Percentiles rank a stretch among this genome's conserved stretches.
These are phyloP conservation scores for Wickerhamiella sergipiensis DNA, from an alignment of 805 yeast species.

Conservation along the genomic window DNA sequence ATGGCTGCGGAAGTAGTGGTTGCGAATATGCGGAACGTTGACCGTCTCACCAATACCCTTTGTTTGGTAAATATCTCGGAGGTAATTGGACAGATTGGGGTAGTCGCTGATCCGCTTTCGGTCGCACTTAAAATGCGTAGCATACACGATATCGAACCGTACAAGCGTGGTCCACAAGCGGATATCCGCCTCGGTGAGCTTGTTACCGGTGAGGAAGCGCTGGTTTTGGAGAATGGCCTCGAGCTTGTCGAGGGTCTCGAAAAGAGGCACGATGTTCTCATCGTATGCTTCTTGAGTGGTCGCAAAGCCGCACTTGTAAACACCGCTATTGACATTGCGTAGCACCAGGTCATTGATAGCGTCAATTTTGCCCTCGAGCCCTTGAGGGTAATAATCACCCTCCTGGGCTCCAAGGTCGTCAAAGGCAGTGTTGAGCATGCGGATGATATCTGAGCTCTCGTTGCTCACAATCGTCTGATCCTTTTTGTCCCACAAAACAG, in stretches of 20 bases:
- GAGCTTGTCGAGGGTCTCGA: conserved; percentile 43
- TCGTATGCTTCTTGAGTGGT: conserved; percentile 73
- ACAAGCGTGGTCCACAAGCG: conserved; percentile 76
- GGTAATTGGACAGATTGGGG: conserved; percentile 69
- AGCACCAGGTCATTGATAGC: conserved; percentile 75
- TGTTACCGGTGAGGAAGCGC: conserved; percentile 45
- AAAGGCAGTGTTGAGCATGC: conserved; percentile 70
- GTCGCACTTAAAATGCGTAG: conserved; percentile 92
- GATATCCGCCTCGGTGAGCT: conserved; percentile 80
- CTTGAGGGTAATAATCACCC: conserved; percentile 50
- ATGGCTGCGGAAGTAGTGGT: conserved; percentile 83
- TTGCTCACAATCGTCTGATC: conserved; percentile 74
- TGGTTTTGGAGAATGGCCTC: conserved; percentile 21
- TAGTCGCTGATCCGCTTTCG: conserved; percentile 71
- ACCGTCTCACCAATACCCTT: conserved; percentile 69
- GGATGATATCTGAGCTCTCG: conserved; percentile 79
- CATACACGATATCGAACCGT: conserved; percentile 87
- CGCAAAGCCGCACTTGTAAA: conserved; percentile 86
- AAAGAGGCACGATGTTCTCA: conserved; percentile 46
- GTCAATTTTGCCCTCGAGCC: conserved; percentile 46
- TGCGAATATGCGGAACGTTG: conserved; percentile 78
- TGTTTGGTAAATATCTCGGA: conserved; percentile 55
- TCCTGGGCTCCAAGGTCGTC: conserved; percentile 34
- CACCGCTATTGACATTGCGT: conserved; percentile 80
- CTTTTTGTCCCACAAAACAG: conserved; percentile 84